Conservation (phyloP, 1,139 yeast species). For the Blastobotrys serpentis region DNA sequence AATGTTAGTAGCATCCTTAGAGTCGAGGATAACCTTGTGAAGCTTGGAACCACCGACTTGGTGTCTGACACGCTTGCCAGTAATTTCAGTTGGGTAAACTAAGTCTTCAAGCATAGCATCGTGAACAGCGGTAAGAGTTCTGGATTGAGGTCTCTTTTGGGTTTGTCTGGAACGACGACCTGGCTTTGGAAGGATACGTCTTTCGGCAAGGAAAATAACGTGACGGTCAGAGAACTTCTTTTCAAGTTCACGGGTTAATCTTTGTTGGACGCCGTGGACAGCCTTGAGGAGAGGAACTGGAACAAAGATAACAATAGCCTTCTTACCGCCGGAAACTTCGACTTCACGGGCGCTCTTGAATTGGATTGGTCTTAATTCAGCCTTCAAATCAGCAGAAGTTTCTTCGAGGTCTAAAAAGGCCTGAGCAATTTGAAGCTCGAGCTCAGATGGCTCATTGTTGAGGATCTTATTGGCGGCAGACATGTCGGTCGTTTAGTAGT, state of each 20-base stretch:
- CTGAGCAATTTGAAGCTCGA: constrained; percentile 99
- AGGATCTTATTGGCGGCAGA: constrained; percentile 96
- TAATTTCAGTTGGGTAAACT: constrained; percentile 99
- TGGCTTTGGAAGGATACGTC: constrained; percentile 99
- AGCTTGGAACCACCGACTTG: constrained; percentile 98
- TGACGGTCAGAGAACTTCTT: constrained; percentile 99
- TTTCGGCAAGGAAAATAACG: constrained; percentile 98
- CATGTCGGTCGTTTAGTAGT: constrained; percentile 45
- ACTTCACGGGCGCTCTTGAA: constrained; percentile 97
- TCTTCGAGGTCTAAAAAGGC: constrained; percentile 97
- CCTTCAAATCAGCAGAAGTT: constrained; percentile 91
- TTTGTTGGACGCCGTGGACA: constrained; percentile 92
- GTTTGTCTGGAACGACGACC: constrained; percentile 72
- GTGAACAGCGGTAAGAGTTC: constrained; percentile 98
- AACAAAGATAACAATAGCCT: constrained; percentile 96
- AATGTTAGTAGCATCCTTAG: constrained; percentile 95
- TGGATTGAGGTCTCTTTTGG: constrained; percentile 99
- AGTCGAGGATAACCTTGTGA: constrained; percentile 97
- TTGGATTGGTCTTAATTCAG: constrained; percentile 97
- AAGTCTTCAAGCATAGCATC: constrained; percentile 98
- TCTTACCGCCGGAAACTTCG: constrained; percentile 98
- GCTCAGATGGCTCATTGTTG: constrained; percentile 75
- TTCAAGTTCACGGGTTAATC: constrained; percentile 98
- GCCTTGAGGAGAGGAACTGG: constrained; percentile 93
- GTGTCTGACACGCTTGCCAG: constrained; percentile 99